phyloP scores from a whole-genome alignment of 2,329 filamentous ascomycete genomes.

The Alternaria sp. region DNA sequence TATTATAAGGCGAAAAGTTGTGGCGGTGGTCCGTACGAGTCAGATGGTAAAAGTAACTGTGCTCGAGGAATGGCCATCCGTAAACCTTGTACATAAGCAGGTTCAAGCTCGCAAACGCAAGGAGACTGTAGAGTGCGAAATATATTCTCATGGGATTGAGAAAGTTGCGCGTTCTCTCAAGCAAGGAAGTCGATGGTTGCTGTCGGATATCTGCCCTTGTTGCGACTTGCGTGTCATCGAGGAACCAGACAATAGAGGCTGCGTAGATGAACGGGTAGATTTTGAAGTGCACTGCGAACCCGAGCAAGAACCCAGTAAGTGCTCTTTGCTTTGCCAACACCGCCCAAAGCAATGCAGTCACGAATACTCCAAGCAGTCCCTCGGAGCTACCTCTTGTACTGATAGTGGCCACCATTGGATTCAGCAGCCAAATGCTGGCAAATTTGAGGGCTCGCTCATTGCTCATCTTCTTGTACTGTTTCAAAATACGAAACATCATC shows the following conservation, averaged over 20 bases:
- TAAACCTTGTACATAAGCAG: constrained; percentile 77
- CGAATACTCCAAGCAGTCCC: constrained; percentile 83
- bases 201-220: constrained; percentile 4
- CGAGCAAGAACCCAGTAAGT: constrained; percentile 77
- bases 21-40: constrained; percentile 94
- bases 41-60: constrained; percentile 93
- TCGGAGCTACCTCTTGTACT: constrained; percentile 95
- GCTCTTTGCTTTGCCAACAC: constrained; percentile 67
- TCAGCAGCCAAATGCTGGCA: constrained; percentile 89
- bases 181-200: constrained; percentile 26
- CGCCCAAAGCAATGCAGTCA: constrained; percentile 83
- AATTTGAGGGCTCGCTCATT: constrained; percentile 69
- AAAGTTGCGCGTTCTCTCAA: constrained; percentile 27
- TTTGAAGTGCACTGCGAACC: constrained; percentile 92
- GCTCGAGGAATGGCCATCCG: constrained; percentile 78
- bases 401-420: constrained; percentile 98
- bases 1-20: constrained; percentile 98
- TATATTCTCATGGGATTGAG: constrained; percentile 56
- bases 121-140: constrained; percentile 69
- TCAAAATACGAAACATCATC: constrained; percentile 68
- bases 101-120: constrained; percentile 78
- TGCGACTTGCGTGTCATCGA: constrained; percentile 62
- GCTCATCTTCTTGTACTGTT: constrained; percentile 42
- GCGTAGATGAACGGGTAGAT: constrained; percentile 99
- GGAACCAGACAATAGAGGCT: constrained; percentile 79